Base-by-base conservation (phyloP, 371 early-diverging fungal species). In the Nosema granulosis region DNA sequence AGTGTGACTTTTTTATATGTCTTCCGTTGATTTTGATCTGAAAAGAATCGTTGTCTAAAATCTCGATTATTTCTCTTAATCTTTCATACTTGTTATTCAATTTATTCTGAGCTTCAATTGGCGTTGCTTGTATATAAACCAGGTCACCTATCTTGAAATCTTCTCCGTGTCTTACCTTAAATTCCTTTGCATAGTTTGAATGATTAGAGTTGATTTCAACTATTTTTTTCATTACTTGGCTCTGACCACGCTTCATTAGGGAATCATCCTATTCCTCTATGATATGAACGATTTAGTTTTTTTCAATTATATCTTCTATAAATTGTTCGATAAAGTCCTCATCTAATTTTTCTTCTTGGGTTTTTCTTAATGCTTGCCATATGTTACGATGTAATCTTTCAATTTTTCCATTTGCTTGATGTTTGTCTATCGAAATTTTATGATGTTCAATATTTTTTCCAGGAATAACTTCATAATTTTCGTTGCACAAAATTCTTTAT, bases 41-140 rank as follows among this genome's bases (percentile, higher is more conserved):
- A 16, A 59, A 71, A 11, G 35, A 71, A 3, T 71, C 61, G 12
- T 28, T 31, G 0, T 6, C 57, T 12, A 54, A 35, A 49, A 31
- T 59, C n/a, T 59, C 31, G 0, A 6, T 59, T 59, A 71, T 59
- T 49, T 2, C 29, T 24, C 71, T 49, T n/a, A 3, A 1, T 16
- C 57, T 38, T 50, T 26, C 29, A 49, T 56, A 70, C 38, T 52
- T 56, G 4, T 37, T 32, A 35, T 51, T 59, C 6, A 3, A 11
- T 31, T 57, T 31, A 4, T 71, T 59, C 20, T 20, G 24, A 50
- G 49, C 24, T 28, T 49, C 61, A 3, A 4, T 22, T n/a, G 57
- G 9, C 24, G 28, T 59, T 31, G 54, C 71, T 13, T 61, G 12
- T 43, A 56, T 59, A 13, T 54, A 54, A 59, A 71, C 50, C 32